Evolutionary conservation across 1,284 basidiomycete genomes (phyloP).

Genomic region (Puccinia triticina): DNA sequence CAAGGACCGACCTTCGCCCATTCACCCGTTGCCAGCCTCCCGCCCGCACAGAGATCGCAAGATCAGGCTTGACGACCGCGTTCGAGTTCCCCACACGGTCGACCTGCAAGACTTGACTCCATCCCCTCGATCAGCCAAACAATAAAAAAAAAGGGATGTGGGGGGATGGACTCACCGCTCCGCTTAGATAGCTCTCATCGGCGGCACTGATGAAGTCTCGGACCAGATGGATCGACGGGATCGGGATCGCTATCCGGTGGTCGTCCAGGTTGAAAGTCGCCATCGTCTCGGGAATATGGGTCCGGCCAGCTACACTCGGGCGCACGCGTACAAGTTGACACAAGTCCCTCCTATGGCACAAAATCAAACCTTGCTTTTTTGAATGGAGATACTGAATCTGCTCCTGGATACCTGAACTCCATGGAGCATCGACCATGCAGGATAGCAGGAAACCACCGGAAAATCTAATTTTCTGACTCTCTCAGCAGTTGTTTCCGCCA

Average conservation of each 20-base stretch:
- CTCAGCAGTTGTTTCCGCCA: no score
- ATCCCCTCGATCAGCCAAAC: not conserved
- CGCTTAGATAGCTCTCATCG: conserved; percentile 76
- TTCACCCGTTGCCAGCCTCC: conserved; percentile 46
- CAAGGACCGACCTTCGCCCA: conserved; percentile 7
- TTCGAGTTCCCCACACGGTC: conserved; percentile 36
- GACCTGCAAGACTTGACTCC: conserved; percentile 1
- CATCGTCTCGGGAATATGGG: no score
- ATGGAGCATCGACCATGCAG: no score
- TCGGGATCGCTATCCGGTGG: not conserved
- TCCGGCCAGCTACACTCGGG: no score
- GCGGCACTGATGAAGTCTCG: conserved; percentile 76
- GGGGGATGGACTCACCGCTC: conserved; percentile 66
- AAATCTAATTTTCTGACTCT: no score
- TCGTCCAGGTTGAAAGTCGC: conserved; percentile 11
- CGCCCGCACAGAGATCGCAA: conserved; percentile 4
- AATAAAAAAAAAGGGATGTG: not conserved
- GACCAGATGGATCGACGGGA: conserved; percentile 61
- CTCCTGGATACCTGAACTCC: no score
- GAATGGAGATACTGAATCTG: no score
- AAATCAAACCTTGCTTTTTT: no score
- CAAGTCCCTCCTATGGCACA: no score
- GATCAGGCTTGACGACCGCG: conserved; percentile 21
- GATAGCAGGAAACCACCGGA: no score
- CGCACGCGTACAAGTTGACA: no score